Evolutionary conservation across 192 early-diverging fungal genomes (phyloP).

Genomic region (Backusella liffmaniae): DNA sequence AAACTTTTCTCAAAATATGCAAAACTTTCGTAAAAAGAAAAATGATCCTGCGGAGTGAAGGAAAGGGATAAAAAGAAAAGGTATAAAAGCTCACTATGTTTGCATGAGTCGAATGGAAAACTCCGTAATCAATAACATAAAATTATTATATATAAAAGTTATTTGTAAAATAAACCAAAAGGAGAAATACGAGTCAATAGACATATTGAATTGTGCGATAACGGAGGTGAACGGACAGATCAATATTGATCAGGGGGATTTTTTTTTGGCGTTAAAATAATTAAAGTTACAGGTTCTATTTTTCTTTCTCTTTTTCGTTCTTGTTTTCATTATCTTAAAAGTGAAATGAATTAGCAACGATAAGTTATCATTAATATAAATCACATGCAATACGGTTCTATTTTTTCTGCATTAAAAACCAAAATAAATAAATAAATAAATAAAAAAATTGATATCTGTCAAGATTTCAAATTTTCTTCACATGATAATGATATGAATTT

Average conservation of each 20-base stretch:
- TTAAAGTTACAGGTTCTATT: neutral
- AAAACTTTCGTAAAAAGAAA: neutral
- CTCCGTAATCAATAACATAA: neutral
- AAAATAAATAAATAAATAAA: neutral
- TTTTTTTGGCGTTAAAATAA: neutral
- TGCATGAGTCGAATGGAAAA: neutral
- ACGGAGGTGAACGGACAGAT: slow-evolving; percentile 20
- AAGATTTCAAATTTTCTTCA: neutral
- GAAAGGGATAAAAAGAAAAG: neutral
- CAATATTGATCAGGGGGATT: slow-evolving; percentile 6
- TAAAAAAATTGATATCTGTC: neutral
- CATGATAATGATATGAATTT: neutral
- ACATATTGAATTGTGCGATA: slow-evolving; percentile 12
- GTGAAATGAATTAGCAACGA: neutral
- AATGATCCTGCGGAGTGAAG: neutral
- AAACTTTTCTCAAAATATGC: neutral
- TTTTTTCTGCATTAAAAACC: neutral
- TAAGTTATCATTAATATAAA: neutral
- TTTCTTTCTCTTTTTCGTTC: neutral
- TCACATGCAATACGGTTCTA: neutral
- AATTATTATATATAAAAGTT: neutral
- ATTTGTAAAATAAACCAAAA: slow-evolving; percentile 2
- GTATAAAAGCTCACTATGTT: neutral
- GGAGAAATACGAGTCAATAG: slow-evolving; percentile 7
- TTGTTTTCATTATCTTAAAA: neutral